phyloP scores from a whole-genome alignment of 2,329 filamentous ascomycete species.

The Eurotiales sp. region DNA sequence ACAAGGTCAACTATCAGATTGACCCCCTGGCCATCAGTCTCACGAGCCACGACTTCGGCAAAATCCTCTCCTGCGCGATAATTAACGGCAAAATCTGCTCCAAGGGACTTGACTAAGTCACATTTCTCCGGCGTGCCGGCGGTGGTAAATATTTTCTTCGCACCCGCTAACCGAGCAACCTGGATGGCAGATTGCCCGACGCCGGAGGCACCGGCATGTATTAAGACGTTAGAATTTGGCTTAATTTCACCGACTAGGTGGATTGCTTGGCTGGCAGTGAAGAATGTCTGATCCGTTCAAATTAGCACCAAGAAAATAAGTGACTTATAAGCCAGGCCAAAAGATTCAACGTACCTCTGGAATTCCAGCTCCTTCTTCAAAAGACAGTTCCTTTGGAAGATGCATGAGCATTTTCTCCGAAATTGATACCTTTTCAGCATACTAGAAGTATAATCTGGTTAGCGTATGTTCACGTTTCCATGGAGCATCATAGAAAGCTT shows the following conservation, averaged over 20 bases:
- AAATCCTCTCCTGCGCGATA: constrained; percentile 17
- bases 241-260: neutral
- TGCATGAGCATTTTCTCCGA: constrained; percentile 8
- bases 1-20: constrained; percentile 17
- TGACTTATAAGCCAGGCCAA: neutral
- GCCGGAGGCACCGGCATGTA: constrained; percentile 12
- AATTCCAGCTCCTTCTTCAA: constrained; percentile 2
- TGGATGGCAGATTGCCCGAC: constrained; percentile 13
- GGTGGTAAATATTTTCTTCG: constrained; percentile 5
- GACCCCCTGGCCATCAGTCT: constrained; percentile 5
- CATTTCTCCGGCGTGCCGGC: constrained; percentile 7
- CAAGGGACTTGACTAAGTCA: constrained; percentile 4
- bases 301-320: neutral
- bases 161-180: constrained; percentile 7
- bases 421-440: neutral
- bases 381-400: neutral
- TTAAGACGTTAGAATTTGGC: neutral
- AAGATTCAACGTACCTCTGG: neutral
- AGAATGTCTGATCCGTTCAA: neutral
- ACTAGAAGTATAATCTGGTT: neutral
- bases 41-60: constrained; percentile 11
- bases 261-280: constrained; percentile 3
- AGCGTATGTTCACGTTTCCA: neutral
- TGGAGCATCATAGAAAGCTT: neutral
- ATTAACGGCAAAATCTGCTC: constrained; percentile 17